Conservation (phyloP, 257 asterid genomes). For the Voacanga thouarsii region DNA sequence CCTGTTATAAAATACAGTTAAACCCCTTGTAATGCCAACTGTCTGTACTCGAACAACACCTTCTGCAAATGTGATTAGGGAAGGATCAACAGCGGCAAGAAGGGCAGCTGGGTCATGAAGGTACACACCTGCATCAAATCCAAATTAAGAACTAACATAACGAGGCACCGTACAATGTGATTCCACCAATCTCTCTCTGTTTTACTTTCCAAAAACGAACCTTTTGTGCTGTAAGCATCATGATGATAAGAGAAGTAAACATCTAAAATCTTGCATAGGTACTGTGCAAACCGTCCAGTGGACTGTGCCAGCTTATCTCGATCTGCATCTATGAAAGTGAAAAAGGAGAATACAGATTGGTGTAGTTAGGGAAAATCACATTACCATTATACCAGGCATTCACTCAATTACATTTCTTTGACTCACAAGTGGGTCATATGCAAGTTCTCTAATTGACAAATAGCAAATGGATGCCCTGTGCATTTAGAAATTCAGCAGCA, state of each 20-base stretch:
- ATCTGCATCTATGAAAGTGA: slow-evolving; percentile 54
- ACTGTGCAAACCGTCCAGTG: slow-evolving; percentile 66
- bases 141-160: slow-evolving; percentile 12
- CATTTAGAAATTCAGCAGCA: background rate
- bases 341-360: background rate
- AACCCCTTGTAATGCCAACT: slow-evolving; percentile 78
- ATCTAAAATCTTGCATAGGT: slow-evolving; percentile 73
- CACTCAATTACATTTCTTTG: background rate
- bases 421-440: background rate
- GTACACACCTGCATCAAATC: slow-evolving; percentile 67
- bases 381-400: background rate
- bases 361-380: background rate
- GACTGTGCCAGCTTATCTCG: slow-evolving; percentile 66
- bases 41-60: slow-evolving; percentile 93
- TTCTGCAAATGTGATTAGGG: slow-evolving; percentile 73
- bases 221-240: slow-evolving; percentile 80
- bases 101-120: slow-evolving; percentile 92
- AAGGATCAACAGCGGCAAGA: slow-evolving; percentile 89
- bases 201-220: slow-evolving; percentile 32
- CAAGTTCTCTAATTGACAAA: background rate
- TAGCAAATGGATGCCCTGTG: background rate
- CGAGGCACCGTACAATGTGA: background rate
- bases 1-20: slow-evolving; percentile 78
- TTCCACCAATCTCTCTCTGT: background rate
- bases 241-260: slow-evolving; percentile 80